Base-by-base conservation (phyloP, 2,329 filamentous ascomycete species). In the Stachybotrys chlorohalonatus region DNA sequence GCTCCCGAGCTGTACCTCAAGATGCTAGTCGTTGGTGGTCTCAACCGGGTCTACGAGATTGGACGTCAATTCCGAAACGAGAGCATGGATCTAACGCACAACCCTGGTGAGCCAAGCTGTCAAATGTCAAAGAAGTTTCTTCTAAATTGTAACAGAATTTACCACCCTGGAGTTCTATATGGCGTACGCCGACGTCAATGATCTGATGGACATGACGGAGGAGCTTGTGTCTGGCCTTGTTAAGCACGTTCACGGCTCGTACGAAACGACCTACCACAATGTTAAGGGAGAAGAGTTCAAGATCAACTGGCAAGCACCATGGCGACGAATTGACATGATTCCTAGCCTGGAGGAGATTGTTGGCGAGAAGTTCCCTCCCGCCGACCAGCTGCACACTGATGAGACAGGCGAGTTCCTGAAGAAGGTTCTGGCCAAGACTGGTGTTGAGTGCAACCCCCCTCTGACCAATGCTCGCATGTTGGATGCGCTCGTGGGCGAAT, bases 131-230 rank as follows among this genome's bases (percentile, higher is more conserved):
- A 8, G 11, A 11, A 7, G 30, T 7, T 13, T 5, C 24, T 17
- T 50, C 59, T 61, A 49, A 64, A 45, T 9, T 1, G 3, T 24
- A 8, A 5, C 89, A 46, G 94, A 99, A 70, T 99, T 99, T 77
- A 99, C 94, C 48, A 95, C 90, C 31, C 90, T 90, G 71, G 94
- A 99, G 73, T 97, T 97, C 75, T 99, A 99, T 75, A 86, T 89
- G 82, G 93, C 94, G 4, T 97, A 91, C 62, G 88, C 87, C 54
- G 91, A 96, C 72, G 84, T 96, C 62, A 89, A 95, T 71, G 94
- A 97, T 68, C 78, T 96, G 56, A 72, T 73, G 64, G 77, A 88
- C 57, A 81, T 90, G 66, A 97, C 94, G 1, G 94, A 99, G 73
- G 92, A 96, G 68, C 86, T 99, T 32, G 87, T 99, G 50, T 92